Evolutionary conservation across 2,329 filamentous ascomycete species (phyloP), one percentile per base, ranked within the genome.

Genomic region (Fusarium clavum): DNA sequence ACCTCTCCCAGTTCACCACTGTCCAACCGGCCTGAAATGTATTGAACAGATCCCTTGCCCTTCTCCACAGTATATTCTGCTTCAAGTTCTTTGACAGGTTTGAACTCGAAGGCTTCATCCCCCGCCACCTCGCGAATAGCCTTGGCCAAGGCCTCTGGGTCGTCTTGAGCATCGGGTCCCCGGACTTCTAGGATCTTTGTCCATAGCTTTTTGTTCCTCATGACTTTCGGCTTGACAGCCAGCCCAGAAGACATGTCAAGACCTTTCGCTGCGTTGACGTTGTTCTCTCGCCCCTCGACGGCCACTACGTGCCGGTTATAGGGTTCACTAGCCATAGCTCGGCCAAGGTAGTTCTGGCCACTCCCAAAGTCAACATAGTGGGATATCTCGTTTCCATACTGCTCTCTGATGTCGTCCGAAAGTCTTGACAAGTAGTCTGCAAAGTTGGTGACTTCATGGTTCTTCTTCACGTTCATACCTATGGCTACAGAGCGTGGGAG

Each of bases 311-410:
- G 89, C 74, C 91, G 90, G 75, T 94, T 93, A 81, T 97, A 97
- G 1, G 94, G 94, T 57, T 90, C 86, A 67, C 91, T 94, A 16
- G 95, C 95, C 61, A 99, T 84, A 2, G 93, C 92, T 47, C 96
- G 88, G 1, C 96, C 95, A 6, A 99, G 89, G 76, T 99, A 99
- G 77, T 98, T 98, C 79, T 98, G 95, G 0, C 96, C 96, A 56
- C 94, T 97, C 29, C 96, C 96, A 79, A 98, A 97, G 81, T 99
- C 96, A 51, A 98, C 91, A 62, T 97, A 90, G 81, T 98, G 94
- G 0, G 94, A 93, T 64, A 98, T 90, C 16, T 85, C 81, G 49
- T 84, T 80, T 1, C 84, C 82, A 44, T 91, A 86, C 2, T 87
- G 82, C 3, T 83, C 77, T 5, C 87, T 85, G 25, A 97, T 86